phyloP scores from a whole-genome alignment of 1,284 basidiomycete species.

The Irpex lacteus region DNA sequence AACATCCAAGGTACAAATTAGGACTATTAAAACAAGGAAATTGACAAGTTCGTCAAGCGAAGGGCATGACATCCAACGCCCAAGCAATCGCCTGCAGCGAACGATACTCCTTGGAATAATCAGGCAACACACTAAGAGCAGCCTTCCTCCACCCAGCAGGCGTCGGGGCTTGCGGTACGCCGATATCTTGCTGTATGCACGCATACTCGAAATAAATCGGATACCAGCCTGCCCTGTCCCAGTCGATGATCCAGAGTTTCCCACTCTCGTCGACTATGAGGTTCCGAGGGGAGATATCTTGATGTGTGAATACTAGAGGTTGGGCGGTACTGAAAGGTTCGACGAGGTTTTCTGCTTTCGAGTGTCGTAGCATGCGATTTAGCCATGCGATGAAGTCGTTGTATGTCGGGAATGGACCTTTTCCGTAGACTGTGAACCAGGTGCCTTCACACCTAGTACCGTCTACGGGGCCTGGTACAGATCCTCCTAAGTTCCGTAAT shows the following conservation, averaged over 20 bases:
- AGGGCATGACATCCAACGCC: background rate
- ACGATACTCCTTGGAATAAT: background rate
- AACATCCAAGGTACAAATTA: no score
- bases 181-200: background rate
- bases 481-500: background rate
- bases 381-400: background rate
- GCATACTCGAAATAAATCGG: background rate
- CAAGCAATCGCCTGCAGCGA: background rate
- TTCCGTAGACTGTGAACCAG: background rate
- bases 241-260: constrained; percentile 3
- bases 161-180: background rate
- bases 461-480: background rate
- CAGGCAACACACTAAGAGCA: background rate
- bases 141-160: background rate
- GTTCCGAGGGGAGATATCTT: constrained; percentile 1
- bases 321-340: background rate
- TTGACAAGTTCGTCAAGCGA: background rate
- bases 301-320: background rate
- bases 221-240: background rate
- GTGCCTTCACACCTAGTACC: background rate
- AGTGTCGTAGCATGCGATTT: background rate
- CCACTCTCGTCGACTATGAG: constrained; percentile 2
- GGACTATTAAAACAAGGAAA: background rate
- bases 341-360: background rate
- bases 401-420: background rate